Evolutionary conservation across 805 yeast genomes (phyloP), one percentile per base, ranked within the genome.

Genomic region (Metschnikowia koreensis): DNA sequence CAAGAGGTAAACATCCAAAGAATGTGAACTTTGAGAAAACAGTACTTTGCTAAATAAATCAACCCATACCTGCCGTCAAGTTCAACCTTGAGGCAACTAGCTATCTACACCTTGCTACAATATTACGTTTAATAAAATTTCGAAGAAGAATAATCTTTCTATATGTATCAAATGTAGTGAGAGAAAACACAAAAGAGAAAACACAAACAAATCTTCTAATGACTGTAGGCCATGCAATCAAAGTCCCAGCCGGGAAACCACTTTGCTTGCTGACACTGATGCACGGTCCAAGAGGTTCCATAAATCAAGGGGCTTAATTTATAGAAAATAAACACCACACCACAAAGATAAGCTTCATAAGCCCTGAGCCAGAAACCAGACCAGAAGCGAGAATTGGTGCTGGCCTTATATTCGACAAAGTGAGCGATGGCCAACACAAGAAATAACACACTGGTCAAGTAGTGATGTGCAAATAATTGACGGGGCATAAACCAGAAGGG

Each of bases 361-460:
- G 72, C 33, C 5, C 48, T 17, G 15, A 36, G 17, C 48, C 48
- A 49, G 3, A 40, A 27, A 0, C 50, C 6, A 15, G 61, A 58
- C 0, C 77, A 77, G 3, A 70, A 12, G 1, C 36, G 47, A 17
- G 52, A 58, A 31, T 68, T 60, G 43, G 60, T 70, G 15, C 68
- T 53, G 6, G 67, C 59, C 29, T 75, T 66, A 47, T 66, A 73
- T 51, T 81, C 82, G n/a, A 75, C 58, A 28, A 68, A 67, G 49
- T 80, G 81, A 17, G 79, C 71, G 7, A 73, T 51, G 26, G 76
- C 58, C 50, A 82, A 61, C 5, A 81, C 66, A 3, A 77, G 74
- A 60, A 82, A 79, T 56, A 74, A 80, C 33, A 81, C 63, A 10
- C 84, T 68, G 26, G 81, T 79, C 43, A 79, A 63, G 64, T 82